phyloP scores from a whole-genome alignment of 768 basidiomycete species.

The Mycena pura region DNA sequence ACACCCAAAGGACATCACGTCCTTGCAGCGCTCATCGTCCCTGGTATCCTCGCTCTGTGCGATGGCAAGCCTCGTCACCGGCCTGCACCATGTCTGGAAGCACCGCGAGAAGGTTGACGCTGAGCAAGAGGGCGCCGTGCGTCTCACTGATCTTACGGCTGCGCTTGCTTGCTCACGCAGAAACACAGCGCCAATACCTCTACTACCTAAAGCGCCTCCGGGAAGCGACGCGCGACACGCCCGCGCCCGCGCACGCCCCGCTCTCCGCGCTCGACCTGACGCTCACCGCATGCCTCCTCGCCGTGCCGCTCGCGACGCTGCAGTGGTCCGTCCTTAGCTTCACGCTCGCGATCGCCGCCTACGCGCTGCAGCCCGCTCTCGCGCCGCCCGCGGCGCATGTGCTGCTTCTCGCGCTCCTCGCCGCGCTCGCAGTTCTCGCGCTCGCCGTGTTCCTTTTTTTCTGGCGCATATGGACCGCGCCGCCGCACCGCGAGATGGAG shows the following conservation, averaged over 20 bases:
- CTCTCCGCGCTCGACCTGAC: slow-evolving; percentile 26
- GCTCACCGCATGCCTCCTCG: slow-evolving; percentile 30
- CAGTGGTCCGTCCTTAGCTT: slow-evolving; percentile 33
- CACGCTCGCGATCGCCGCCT: slow-evolving; percentile 27
- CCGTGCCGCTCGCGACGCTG: slow-evolving; percentile 31
- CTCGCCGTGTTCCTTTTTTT: slow-evolving; percentile 29
- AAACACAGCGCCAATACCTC: slow-evolving; percentile 25
- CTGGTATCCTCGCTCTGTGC: slow-evolving; percentile 25
- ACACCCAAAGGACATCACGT: slow-evolving; percentile 21
- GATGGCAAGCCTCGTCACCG: slow-evolving; percentile 24
- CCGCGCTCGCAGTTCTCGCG: slow-evolving; percentile 12
- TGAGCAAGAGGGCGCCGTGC: slow-evolving; percentile 26
- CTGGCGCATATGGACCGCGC: slow-evolving; percentile 33
- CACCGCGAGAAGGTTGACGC: slow-evolving; percentile 22
- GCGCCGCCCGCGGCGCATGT: not conserved
- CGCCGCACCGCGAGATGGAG: slow-evolving; percentile 1
- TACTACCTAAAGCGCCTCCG: slow-evolving; percentile 9
- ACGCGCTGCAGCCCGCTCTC: slow-evolving; percentile 4
- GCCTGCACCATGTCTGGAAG: slow-evolving; percentile 28
- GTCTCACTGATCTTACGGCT: not conserved
- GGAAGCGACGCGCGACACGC: not conserved
- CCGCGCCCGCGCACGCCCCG: not conserved
- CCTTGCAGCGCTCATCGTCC: slow-evolving; percentile 22
- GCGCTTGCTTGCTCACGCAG: not conserved
- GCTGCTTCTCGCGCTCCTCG: slow-evolving; percentile 21